Base-by-base conservation (phyloP, 2,329 filamentous ascomycete genomes). In the Pseudofabraea citricarpa region DNA sequence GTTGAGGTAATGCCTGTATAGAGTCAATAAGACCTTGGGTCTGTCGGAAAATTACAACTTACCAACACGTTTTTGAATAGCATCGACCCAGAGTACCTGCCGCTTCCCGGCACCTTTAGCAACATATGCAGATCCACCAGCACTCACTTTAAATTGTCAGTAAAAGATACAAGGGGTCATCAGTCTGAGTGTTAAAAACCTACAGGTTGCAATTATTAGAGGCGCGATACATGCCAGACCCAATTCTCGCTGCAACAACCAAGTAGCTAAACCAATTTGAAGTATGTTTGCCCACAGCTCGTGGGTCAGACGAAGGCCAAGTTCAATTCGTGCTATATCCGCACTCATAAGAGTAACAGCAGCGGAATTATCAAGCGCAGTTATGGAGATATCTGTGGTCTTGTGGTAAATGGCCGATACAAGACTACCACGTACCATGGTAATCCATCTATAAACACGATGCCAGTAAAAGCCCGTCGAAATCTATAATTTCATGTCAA, bases 301-400 rank as follows among this genome's bases (percentile, higher is more conserved):
- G 43, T 67, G 60, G 1, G 65, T 43, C 0, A 47, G 42, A 0
- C 47, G 61, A 20, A 61, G 45, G 3, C 64, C 64, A 18, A 60
- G 56, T 5, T 61, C 50, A 26, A 70, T 67, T 18, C 62, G 59
- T 13, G 68, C 64, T 6, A 68, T 63, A 59, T 68, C 66, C 10
- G 65, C 61, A 39, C 65, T 68, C 65, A 70, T 69, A 36, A 69
- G 57, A 2, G 66, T 69, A 13, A 68, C 54, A 1, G 66, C 57
- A 4, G 63, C 61, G 5, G 61, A 56, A 32, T 65, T 58, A 15
- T 62, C 59, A 6, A 55, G 47, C 15, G 49, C 47, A 5, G 56
- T 54, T 12, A 57, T 55, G 5, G 55, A 60, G 22, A 63, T 49
- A 6, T 56, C 51, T 0, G 59, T 64, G 1, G 61, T 56, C 37